Evolutionary conservation across 2,329 filamentous ascomycete genomes (phyloP).

Genomic region (Paecilomyces niveus): DNA sequence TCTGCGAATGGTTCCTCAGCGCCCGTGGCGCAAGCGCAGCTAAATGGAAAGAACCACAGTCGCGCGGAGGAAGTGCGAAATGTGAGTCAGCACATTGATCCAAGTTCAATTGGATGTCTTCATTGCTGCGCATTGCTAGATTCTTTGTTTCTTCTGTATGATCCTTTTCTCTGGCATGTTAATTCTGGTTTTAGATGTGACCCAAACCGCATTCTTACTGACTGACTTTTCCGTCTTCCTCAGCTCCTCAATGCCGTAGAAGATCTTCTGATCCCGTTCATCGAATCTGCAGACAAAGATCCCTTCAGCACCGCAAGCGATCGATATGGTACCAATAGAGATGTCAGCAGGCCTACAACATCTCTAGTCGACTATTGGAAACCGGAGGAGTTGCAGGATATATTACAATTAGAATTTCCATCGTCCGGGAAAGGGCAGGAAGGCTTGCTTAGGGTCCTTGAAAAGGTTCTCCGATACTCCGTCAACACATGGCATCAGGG

Average conservation of each 20-base stretch:
- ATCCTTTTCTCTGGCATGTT: background rate
- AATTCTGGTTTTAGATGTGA: background rate
- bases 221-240: background rate
- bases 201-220: background rate
- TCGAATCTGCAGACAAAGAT: slow-evolving; percentile 34
- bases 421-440: slow-evolving; percentile 56
- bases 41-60: slow-evolving; percentile 7
- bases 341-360: slow-evolving; percentile 51
- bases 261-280: slow-evolving; percentile 39
- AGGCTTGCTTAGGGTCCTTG: slow-evolving; percentile 65
- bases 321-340: slow-evolving; percentile 51
- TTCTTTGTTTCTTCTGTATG: background rate
- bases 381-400: slow-evolving; percentile 52
- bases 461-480: slow-evolving; percentile 69
- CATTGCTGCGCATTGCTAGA: background rate
- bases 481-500: slow-evolving; percentile 99
- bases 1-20: slow-evolving; percentile 15
- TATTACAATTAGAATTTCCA: slow-evolving; percentile 49
- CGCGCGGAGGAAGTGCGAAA: slow-evolving; percentile 36
- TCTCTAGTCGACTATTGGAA: slow-evolving; percentile 58
- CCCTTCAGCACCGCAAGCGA: slow-evolving; percentile 15
- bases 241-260: slow-evolving; percentile 35
- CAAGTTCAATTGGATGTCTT: background rate
- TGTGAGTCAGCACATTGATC: slow-evolving; percentile 22
- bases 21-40: slow-evolving; percentile 3